Evolutionary conservation across 2,329 filamentous ascomycete species (phyloP).

Genomic region (Cordyceps militaris): DNA sequence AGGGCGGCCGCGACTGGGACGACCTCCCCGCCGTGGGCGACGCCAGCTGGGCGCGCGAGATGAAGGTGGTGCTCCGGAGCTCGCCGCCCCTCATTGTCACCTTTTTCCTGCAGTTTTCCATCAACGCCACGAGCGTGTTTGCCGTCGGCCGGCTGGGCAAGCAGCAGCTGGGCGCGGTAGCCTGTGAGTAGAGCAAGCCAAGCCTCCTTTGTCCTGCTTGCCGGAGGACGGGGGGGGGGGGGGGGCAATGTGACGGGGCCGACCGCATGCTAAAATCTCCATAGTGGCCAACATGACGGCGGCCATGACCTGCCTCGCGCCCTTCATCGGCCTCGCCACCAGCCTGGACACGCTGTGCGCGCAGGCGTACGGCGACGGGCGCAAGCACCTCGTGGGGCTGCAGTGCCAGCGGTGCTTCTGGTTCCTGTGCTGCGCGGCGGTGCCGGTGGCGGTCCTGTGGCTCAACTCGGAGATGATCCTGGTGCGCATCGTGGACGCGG

Average conservation of each 20-base stretch:
- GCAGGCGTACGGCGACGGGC: constrained; percentile 87
- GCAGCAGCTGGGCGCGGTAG: constrained; percentile 41
- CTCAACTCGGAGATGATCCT: constrained; percentile 61
- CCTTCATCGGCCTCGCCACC: constrained; percentile 77
- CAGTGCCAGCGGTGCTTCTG: constrained; percentile 76
- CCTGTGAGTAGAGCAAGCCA: constrained; percentile 24
- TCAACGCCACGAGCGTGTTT: constrained; percentile 74
- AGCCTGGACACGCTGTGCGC: constrained; percentile 88
- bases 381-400: constrained; percentile 77
- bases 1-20: constrained; percentile 3
- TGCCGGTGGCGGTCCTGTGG: constrained; percentile 71
- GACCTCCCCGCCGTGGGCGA: constrained; percentile 1
- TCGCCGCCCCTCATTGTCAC: constrained; percentile 62
- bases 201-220: background rate
- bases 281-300: constrained; percentile 62
- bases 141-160: constrained; percentile 70
- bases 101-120: constrained; percentile 73
- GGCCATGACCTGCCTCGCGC: constrained; percentile 69
- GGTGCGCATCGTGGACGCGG: constrained; percentile 36
- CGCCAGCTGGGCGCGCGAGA: constrained; percentile 40
- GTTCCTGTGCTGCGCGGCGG: constrained; percentile 64
- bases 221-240: too few species aligned
- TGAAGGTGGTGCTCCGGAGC: constrained; percentile 69
- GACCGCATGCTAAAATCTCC: background rate
- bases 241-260: too few species aligned